Conservation (phyloP, 2,329 filamentous ascomycete genomes). For the Cladophialophora carrionii region DNA sequence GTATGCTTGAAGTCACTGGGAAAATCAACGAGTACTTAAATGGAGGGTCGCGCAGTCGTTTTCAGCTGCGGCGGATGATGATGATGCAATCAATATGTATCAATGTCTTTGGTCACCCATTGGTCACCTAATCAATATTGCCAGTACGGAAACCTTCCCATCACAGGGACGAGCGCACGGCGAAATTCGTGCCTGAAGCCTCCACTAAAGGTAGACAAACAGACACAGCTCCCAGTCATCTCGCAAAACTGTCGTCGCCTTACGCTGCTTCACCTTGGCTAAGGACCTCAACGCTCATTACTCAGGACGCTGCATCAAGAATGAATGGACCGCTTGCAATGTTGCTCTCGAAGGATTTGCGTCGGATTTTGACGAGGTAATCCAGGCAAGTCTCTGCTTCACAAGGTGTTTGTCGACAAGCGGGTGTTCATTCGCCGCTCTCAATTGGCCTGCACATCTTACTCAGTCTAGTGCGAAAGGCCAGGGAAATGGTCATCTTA, state of each 20-base stretch:
- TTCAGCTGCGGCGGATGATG: neutral
- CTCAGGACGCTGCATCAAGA: conserved; percentile 66
- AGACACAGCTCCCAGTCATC: neutral
- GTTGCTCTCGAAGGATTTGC: conserved; percentile 84
- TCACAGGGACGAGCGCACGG: neutral
- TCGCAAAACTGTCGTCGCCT: neutral
- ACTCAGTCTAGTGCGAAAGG: conserved; percentile 13
- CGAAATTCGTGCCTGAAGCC: no score
- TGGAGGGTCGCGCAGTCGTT: neutral
- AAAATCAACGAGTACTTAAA: neutral
- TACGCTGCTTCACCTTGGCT: neutral
- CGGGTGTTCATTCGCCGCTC: conserved; percentile 25
- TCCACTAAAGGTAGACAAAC: neutral
- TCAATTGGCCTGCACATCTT: conserved; percentile 16
- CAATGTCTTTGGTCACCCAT: no score
- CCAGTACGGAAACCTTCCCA: no score
- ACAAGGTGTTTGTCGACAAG: conserved; percentile 74
- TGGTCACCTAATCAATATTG: no score
- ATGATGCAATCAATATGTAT: neutral
- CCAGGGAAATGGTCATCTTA: conserved; percentile 34
- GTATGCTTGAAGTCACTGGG: neutral
- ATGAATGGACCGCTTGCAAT: conserved; percentile 88
- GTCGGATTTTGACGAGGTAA: conserved; percentile 76
- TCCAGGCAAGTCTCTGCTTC: conserved; percentile 75
- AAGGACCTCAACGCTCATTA: conserved; percentile 10